Percentiles rank a stretch among this genome's conserved stretches.
These are phyloP conservation scores for Fusarium sp. DNA, from an alignment of 2,329 filamentous ascomycete genomes.

Conservation along the genomic window DNA sequence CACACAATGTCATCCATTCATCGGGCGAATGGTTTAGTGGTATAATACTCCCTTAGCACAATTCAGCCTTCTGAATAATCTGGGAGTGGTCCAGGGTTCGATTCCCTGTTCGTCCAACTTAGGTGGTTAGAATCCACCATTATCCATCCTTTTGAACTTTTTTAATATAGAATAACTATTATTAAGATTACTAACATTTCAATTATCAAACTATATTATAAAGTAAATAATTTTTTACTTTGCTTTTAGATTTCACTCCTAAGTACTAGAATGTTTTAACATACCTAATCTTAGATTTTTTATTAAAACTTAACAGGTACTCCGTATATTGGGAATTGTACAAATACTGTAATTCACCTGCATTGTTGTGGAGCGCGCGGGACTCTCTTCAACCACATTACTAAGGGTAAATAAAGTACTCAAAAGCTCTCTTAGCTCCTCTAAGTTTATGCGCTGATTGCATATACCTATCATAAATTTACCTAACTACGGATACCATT, in stretches of 20 bases:
- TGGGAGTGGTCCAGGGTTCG: constrained; percentile 33
- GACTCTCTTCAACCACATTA: neutral
- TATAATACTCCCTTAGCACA: constrained; percentile 37
- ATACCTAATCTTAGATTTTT: too few relatives aligned
- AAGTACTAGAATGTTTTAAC: too few relatives aligned
- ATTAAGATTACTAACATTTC: too few relatives aligned
- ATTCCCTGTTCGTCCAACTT: constrained; percentile 31
- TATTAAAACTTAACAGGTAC: too few relatives aligned
- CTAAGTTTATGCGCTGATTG: neutral
- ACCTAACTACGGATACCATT: too few relatives aligned
- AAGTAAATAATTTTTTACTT: too few relatives aligned
- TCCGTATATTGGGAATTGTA: too few relatives aligned
- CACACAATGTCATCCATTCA: constrained; percentile 1
- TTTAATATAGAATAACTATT: too few relatives aligned
- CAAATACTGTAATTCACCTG: too few relatives aligned
- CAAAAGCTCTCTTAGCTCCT: neutral
- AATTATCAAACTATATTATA: too few relatives aligned
- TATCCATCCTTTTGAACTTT: constrained; percentile 25
- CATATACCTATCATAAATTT: neutral
- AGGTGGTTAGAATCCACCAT: constrained; percentile 13
- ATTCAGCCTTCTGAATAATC: neutral
- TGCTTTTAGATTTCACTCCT: too few relatives aligned
- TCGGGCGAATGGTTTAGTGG: constrained; percentile 36
- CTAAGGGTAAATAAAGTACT: neutral
- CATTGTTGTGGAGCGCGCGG: too few relatives aligned